Percentiles rank a stretch among this genome's conserved stretches.
phyloP scores from a whole-genome alignment of 164 flowering plant genomes.

The Kingdonia uniflora region DNA sequence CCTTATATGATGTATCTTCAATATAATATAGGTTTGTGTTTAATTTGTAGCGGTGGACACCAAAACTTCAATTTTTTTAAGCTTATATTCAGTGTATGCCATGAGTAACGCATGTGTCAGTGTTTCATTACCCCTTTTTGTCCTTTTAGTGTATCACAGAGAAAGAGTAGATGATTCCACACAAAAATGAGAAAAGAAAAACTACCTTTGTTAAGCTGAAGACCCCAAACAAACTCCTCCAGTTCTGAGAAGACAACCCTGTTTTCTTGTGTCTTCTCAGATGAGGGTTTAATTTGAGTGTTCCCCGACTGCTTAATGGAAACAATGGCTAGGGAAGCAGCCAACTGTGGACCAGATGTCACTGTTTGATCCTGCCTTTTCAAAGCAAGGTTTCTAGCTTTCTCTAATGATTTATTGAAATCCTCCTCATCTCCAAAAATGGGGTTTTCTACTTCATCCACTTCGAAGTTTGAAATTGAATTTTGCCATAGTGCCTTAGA shows the following conservation, averaged over 20 bases:
- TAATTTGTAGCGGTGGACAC: too few relatives aligned
- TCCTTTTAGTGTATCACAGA: too few relatives aligned
- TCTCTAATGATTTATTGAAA: constrained; percentile 58
- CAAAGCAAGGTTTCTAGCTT: constrained; percentile 72
- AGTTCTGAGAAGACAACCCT: constrained; percentile 82
- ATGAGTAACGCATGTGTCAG: too few relatives aligned
- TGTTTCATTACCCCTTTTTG: too few relatives aligned
- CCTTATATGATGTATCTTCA: too few relatives aligned
- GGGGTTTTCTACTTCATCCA: constrained; percentile 45
- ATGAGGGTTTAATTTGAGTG: constrained; percentile 16
- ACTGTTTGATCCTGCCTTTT: constrained; percentile 42
- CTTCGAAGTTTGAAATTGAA: constrained; percentile 26
- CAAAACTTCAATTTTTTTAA: too few relatives aligned
- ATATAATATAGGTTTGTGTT: too few relatives aligned
- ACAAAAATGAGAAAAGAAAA: too few relatives aligned
- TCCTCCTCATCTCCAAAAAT: constrained; percentile 75
- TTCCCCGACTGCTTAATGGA: constrained; percentile 27
- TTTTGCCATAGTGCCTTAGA: constrained; percentile 57
- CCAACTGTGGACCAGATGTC: constrained; percentile 50
- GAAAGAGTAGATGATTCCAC: too few relatives aligned
- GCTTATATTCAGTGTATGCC: too few relatives aligned
- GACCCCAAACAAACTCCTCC: constrained; percentile 91
- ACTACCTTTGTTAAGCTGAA: constrained; percentile 81
- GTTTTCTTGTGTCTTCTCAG: constrained; percentile 50
- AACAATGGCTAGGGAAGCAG: constrained; percentile 47